phyloP scores from a whole-genome alignment of 2,329 filamentous ascomycete genomes.

The Fusarium nurragi region DNA sequence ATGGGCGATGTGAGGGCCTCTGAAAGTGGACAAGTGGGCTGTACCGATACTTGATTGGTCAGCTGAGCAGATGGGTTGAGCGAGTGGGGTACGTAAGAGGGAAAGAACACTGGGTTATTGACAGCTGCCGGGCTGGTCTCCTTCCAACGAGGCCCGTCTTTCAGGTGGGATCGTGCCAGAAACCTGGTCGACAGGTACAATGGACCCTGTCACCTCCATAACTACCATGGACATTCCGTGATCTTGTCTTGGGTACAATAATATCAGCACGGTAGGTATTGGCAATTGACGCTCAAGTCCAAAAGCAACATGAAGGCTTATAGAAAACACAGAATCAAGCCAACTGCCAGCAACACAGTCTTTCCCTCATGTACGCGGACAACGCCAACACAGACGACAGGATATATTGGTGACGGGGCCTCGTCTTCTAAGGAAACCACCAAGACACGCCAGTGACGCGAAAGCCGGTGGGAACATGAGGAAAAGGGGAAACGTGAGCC shows the following conservation, averaged over 20 bases:
- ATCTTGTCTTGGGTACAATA: not conserved
- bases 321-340: not conserved
- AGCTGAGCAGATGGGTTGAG: conserved; percentile 10
- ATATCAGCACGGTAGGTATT: not conserved
- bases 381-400: conserved; percentile 4
- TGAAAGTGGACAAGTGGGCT: conserved; percentile 36
- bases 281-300: not conserved
- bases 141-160: conserved; percentile 39
- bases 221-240: not conserved
- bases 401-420: conserved; percentile 4
- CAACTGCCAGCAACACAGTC: not conserved
- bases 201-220: conserved; percentile 24
- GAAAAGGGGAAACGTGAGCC: conserved; percentile 34
- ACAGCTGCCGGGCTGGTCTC: conserved; percentile 42
- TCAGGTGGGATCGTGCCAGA: conserved; percentile 40
- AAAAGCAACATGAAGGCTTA: not conserved
- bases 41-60: conserved; percentile 5
- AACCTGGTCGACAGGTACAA: conserved; percentile 33
- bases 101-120: conserved; percentile 37
- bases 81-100: conserved; percentile 34
- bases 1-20: conserved; percentile 40
- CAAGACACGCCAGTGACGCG: conserved; percentile 21
- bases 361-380: not conserved
- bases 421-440: not conserved
- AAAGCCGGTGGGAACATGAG: conserved; percentile 17